These are phyloP conservation scores for Chrysosporium keratinophilum DNA, from an alignment of 2,329 filamentous ascomycete genomes.

Conservation along the genomic window DNA sequence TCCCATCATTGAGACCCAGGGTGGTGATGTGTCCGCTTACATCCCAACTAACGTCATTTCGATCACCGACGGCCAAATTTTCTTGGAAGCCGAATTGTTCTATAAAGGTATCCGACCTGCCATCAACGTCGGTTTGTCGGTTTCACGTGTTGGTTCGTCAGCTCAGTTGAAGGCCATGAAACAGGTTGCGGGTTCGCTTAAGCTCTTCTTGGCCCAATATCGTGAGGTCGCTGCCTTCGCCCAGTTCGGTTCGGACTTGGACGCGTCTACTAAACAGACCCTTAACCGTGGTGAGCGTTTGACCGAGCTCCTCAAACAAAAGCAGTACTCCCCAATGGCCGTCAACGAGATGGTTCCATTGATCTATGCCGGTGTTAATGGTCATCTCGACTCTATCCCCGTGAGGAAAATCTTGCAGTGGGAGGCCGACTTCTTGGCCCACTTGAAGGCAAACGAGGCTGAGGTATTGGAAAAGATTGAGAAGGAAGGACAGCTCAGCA, in stretches of 20 bases:
- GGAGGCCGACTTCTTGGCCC: conserved; percentile 87
- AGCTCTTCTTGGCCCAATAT: conserved; percentile 99
- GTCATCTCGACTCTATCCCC: conserved; percentile 77
- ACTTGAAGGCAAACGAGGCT: conserved; percentile 82
- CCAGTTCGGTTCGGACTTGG: conserved; percentile 99
- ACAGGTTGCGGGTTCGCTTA: conserved; percentile 98
- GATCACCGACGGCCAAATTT: conserved; percentile 99
- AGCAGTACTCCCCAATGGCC: conserved; percentile 97
- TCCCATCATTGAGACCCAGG: conserved; percentile 97
- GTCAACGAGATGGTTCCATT: conserved; percentile 99
- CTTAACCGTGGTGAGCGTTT: conserved; percentile 96
- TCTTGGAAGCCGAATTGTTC: conserved; percentile 98
- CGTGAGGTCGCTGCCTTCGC: conserved; percentile 99
- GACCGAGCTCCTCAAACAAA: conserved; percentile 98
- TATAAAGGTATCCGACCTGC: conserved; percentile 99
- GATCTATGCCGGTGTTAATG: conserved; percentile 99
- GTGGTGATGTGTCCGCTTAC: conserved; percentile 99
- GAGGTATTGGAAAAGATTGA: conserved; percentile 79
- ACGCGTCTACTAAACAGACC: conserved; percentile 98
- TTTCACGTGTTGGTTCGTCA: conserved; percentile 98
- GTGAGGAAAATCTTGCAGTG: conserved; percentile 85
- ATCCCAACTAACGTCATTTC: conserved; percentile 99
- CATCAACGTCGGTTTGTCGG: conserved; percentile 99
- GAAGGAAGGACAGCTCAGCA: conserved; percentile 91
- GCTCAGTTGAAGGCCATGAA: conserved; percentile 99